phyloP scores from a whole-genome alignment of 75 land plant genomes.

The Picea sitchensis region DNA sequence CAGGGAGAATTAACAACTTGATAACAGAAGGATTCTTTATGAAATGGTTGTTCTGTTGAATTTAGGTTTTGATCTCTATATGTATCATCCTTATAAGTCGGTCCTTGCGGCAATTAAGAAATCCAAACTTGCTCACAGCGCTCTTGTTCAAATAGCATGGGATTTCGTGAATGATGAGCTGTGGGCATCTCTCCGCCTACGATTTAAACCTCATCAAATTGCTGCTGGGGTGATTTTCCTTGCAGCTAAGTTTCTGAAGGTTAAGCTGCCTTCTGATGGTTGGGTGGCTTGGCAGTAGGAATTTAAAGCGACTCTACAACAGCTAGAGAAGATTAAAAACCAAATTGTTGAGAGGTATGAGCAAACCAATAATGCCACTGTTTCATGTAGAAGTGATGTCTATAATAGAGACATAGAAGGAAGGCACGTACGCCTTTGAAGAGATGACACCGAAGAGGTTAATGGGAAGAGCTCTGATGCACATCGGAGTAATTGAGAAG shows the following conservation, averaged over 20 bases:
- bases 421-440: too few relatives aligned
- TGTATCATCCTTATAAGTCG: conserved; percentile 84
- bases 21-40: too few relatives aligned
- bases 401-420: too few relatives aligned
- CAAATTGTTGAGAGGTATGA: not conserved
- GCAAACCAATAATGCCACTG: not conserved
- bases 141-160: conserved; percentile 93
- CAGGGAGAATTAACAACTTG: too few relatives aligned
- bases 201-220: conserved; percentile 64
- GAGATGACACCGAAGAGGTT: too few relatives aligned
- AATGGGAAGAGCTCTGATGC: too few relatives aligned
- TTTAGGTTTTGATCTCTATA: conserved; percentile 78
- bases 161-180: conserved; percentile 95
- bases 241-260: conserved; percentile 51
- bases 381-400: not conserved
- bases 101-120: conserved; percentile 77
- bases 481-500: too few relatives aligned
- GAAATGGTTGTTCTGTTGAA: conserved; percentile 78
- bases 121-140: conserved; percentile 69
- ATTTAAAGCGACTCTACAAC: conserved; percentile 25
- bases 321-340: not conserved
- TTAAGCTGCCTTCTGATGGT: conserved; percentile 25
- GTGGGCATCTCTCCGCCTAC: conserved; percentile 67
- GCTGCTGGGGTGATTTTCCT: conserved; percentile 67
- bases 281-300: conserved; percentile 29